Conservation (phyloP, 2,329 filamentous ascomycete genomes). For the Diaporthe sp. region DNA sequence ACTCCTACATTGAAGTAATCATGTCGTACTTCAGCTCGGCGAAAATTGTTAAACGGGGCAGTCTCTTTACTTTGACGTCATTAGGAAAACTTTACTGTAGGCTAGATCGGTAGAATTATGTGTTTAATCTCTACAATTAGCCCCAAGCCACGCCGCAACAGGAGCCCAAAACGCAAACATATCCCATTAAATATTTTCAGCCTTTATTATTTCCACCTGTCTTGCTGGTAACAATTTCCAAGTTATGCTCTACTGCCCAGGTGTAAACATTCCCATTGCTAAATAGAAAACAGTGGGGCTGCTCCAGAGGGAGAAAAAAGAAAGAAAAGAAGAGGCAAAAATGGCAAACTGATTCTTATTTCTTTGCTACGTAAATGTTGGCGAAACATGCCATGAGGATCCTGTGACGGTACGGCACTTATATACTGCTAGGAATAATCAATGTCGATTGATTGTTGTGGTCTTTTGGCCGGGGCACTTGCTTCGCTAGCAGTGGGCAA, state of each 20-base stretch:
- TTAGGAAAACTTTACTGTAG: not conserved
- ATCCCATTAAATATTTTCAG: no score
- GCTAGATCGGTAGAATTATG: not conserved
- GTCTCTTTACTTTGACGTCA: not conserved
- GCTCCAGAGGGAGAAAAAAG: not conserved
- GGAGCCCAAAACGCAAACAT: not conserved
- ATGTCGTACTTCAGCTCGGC: no score
- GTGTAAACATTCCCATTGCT: not conserved
- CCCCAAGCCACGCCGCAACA: not conserved
- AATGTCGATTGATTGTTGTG: no score
- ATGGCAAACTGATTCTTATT: not conserved
- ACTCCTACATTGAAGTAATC: not conserved
- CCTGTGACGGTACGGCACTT: no score
- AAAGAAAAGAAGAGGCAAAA: not conserved
- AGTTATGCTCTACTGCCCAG: not conserved
- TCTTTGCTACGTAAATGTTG: not conserved
- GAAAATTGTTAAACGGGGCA: no score
- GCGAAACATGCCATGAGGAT: not conserved
- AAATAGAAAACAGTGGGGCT: no score
- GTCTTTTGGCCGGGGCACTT: no score
- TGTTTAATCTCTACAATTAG: not conserved
- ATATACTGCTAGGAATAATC: no score
- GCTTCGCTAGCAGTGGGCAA: no score
- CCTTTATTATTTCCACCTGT: no score
- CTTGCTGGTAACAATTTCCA: no score